Base-by-base conservation (phyloP, 2,329 filamentous ascomycete species). In the Incumbomyces lentus region DNA sequence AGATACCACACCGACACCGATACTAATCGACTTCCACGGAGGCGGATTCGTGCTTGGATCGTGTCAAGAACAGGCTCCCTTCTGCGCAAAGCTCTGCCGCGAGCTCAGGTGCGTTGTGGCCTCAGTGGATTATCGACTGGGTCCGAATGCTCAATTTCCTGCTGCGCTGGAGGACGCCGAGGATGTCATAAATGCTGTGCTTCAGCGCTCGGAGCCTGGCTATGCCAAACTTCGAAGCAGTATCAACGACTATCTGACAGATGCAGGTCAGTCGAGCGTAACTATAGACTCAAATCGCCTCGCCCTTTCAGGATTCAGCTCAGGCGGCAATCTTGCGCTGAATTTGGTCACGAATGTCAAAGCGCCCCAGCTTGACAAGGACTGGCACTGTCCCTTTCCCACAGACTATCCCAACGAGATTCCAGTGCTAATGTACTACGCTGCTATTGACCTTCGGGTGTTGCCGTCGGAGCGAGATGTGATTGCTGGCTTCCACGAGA, bases 121-220 rank as follows among this genome's bases (percentile, higher is more conserved):
- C 40, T 67, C 63, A 40, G 69, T 71, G 2, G 70, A 71, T 42
- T 73, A 73, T 49, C 64, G 70, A 31, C 67, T 71, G 38, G 69
- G 67, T 3, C 70, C 70, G 1, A 63, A 69, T 47, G 61, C 68
- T 47, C 63, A 68, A 32, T 72, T 69, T 40, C 70, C 69, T 0
- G 67, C 68, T 0, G 69, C 70, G 1, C 63, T 71, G 14, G 64
- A 70, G 49, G 70, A 73, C 49, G 66, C 66, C 8, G 69, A 72
- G 44, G 69, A 72, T 47, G 67, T 68, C 1, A 54, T 71, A 2
- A 60, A 59, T 3, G 67, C 68, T 1, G 62, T 72, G 2, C 55
- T 71, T 22, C 62, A 70, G 17, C 39, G 47, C 4, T 43, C 30
- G 8, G 50, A 39, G 6, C 48, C 44, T 22, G 48, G 46, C 7